Conservation (phyloP, 768 basidiomycete species). For the Panus rudis region DNA sequence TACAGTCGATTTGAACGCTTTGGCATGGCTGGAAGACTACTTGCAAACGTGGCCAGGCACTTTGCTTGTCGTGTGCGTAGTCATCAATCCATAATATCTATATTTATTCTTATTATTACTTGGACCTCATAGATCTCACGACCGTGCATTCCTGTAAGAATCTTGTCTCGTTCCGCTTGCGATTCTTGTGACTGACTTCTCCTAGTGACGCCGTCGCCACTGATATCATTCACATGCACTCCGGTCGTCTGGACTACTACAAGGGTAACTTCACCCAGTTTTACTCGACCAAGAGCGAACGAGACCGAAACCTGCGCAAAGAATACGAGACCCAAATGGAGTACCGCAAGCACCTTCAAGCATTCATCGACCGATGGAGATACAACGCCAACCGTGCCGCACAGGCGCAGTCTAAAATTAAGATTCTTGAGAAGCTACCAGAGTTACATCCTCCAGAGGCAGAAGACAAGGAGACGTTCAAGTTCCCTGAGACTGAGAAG, state of each 20-base stretch:
- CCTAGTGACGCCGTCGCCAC: slow-evolving; percentile 89
- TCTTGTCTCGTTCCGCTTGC: background rate
- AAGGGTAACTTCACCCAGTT: slow-evolving; percentile 99
- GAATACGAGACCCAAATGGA: slow-evolving; percentile 97
- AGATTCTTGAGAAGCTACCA: slow-evolving; percentile 79
- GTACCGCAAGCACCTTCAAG: slow-evolving; percentile 91
- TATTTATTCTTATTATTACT: background rate
- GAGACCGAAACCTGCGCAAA: slow-evolving; percentile 83
- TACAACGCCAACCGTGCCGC: slow-evolving; percentile 91
- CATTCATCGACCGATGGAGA: slow-evolving; percentile 97
- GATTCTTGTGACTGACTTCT: background rate
- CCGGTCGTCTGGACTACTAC: slow-evolving; percentile 89
- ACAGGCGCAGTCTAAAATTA: slow-evolving; percentile 46
- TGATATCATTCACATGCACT: slow-evolving; percentile 97
- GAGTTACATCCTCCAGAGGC: slow-evolving; percentile 89
- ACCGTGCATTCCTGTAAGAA: slow-evolving; percentile 86
- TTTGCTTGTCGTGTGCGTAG: slow-evolving; percentile 84
- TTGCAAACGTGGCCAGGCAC: slow-evolving; percentile 93
- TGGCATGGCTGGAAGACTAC: slow-evolving; percentile 98
- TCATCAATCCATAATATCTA: background rate
- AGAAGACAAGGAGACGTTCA: slow-evolving; percentile 92
- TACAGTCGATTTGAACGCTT: slow-evolving; percentile 84
- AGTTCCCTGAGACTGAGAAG: slow-evolving; percentile 96
- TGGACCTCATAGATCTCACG: slow-evolving; percentile 66
- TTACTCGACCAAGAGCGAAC: slow-evolving; percentile 96